A percentile compares a stretch with the other conserved stretches of the same genome.
phyloP scores from a whole-genome alignment of 169 alveolate genomes.

The Theileria annulata region DNA sequence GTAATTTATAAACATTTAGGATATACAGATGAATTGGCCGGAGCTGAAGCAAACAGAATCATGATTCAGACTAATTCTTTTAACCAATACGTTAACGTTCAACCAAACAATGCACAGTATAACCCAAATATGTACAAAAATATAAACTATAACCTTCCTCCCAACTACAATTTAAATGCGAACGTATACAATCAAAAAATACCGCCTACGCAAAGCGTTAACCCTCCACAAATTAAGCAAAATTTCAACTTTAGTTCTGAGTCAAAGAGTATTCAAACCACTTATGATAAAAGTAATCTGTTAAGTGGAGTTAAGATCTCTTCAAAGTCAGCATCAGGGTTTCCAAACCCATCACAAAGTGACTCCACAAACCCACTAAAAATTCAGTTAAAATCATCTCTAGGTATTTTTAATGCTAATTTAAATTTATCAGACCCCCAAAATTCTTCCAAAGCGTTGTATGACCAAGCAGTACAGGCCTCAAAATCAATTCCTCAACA shows the following conservation, averaged over 20 bases:
- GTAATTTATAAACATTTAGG: slow-evolving; percentile 22
- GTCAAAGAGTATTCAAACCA: neutral
- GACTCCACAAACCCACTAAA: neutral
- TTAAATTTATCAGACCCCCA: neutral
- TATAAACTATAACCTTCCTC: neutral
- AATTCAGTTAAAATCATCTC: neutral
- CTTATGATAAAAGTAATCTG: slow-evolving; percentile 20
- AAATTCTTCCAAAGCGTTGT: neutral
- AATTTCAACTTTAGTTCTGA: neutral
- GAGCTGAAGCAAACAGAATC: slow-evolving; percentile 37
- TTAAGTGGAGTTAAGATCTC: slow-evolving; percentile 32
- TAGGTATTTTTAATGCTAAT: neutral
- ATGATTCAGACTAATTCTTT: slow-evolving; percentile 26
- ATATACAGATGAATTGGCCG: slow-evolving; percentile 54
- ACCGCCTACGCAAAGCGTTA: neutral
- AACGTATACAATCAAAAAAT: neutral
- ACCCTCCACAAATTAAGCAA: slow-evolving; percentile 4
- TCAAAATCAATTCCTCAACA: neutral
- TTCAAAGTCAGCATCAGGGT: slow-evolving; percentile 18
- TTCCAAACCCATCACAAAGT: slow-evolving; percentile 7
- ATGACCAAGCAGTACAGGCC: neutral
- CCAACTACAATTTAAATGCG: neutral
- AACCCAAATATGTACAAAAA: neutral
- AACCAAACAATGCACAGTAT: neutral
- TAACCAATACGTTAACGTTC: neutral